Base-by-base conservation (phyloP, 805 yeast species). In the Spathaspora hagerdaliae region DNA sequence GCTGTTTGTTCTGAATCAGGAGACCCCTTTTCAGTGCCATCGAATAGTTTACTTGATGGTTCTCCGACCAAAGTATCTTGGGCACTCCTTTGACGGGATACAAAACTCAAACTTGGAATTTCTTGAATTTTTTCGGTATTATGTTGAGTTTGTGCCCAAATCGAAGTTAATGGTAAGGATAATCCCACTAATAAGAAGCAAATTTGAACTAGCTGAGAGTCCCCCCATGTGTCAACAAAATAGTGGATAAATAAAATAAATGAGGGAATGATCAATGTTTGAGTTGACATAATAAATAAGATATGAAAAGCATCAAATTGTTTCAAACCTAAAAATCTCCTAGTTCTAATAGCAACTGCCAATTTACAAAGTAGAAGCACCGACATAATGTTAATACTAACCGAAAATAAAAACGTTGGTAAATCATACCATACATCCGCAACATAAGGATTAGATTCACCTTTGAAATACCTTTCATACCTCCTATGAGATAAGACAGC, bases 221-320 rank as follows among this genome's bases (percentile, higher is more conserved):
- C 69, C 34, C 14, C 64, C 51, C 40, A 55, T 52, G 38, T 56
- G 54, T 24, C 63, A 45, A 19, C 64, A 54, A 43, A 40, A 31
- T 31, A 50, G 36, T 50, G 51, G 15, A 82, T 57, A 39, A 89
- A 73, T 31, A 85, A 78, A 41, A 92, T 54, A 9, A 83, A 63
- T 0, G 94, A 79, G 2, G 98, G 97, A 14, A 88, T 67, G 8
- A 90, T 61, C 75, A 91, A 77, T 0, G 96, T 82, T 63, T 94
- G 98, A 11, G 81, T 65, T 0, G 88, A 70, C 92, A 87, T 87
- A 44, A 91, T 84, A 47, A 88, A 65, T 38, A 94, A 65, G 32
- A 90, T 80, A 60, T 89, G 96, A 60, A 87, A 79, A 26, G 87
- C 81, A 50, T 85, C 91, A 57, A 91, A 88, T 59, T 88, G 96